Conservation (phyloP, 2,329 filamentous ascomycete species). For the Metarhizium album region DNA sequence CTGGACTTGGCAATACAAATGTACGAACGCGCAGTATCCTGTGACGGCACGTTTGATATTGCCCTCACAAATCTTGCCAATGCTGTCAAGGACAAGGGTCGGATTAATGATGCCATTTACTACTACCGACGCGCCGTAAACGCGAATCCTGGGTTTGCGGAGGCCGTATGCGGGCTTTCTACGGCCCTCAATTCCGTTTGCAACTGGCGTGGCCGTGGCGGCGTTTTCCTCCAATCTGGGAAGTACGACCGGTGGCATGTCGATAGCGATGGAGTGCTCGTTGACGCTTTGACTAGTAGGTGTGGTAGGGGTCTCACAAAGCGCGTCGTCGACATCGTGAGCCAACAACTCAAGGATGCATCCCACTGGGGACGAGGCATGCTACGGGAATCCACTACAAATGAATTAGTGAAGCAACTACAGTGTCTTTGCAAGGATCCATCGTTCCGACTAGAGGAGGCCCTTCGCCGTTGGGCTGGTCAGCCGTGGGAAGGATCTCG, state of each 20-base stretch:
- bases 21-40: conserved; percentile 90
- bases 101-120: conserved; percentile 79
- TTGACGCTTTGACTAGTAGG: conserved; percentile 55
- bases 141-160: conserved; percentile 91
- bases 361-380: conserved; percentile 73
- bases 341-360: conserved; percentile 76
- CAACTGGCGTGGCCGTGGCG: conserved; percentile 83
- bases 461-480: conserved; percentile 53
- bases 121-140: conserved; percentile 87
- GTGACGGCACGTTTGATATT: conserved; percentile 93
- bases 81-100: conserved; percentile 91
- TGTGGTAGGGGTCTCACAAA: conserved; percentile 72
- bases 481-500: conserved; percentile 82
- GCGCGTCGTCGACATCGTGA: conserved; percentile 82
- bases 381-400: conserved; percentile 45
- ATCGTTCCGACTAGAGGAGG: conserved; percentile 26
- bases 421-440: conserved; percentile 26
- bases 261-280: conserved; percentile 69
- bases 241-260: conserved; percentile 89
- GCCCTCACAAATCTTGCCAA: conserved; percentile 94
- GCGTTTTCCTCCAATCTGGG: conserved; percentile 63
- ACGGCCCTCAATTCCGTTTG: conserved; percentile 96
- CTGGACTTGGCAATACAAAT: conserved; percentile 85
- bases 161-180: conserved; percentile 90
- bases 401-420: conserved; percentile 38